Evolutionary conservation across 164 flowering plant genomes (phyloP).

Genomic region (Vitis rotundifolia): DNA sequence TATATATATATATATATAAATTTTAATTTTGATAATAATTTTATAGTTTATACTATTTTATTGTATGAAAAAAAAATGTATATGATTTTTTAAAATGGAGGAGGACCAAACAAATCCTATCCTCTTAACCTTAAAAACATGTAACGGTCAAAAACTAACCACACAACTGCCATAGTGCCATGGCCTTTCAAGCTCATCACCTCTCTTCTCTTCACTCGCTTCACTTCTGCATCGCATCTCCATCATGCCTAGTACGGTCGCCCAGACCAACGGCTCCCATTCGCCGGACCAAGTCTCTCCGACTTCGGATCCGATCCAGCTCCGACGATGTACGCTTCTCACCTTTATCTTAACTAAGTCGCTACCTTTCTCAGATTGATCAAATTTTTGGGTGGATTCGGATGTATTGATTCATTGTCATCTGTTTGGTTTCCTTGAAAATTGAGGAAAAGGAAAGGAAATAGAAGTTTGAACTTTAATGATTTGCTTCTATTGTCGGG

Average conservation of each 20-base stretch:
- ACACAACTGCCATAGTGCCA: background rate
- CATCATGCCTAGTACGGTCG: background rate
- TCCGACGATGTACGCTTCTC: slow-evolving; percentile 26
- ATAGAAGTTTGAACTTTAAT: background rate
- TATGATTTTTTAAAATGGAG: too few species aligned
- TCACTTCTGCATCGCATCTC: slow-evolving; percentile 8
- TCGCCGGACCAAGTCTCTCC: slow-evolving; percentile 5
- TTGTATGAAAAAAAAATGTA: too few species aligned
- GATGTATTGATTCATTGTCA: background rate
- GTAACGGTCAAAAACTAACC: background rate
- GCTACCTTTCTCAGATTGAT: background rate
- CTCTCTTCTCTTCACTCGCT: slow-evolving; percentile 14
- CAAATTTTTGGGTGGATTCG: background rate
- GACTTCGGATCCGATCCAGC: slow-evolving; percentile 30
- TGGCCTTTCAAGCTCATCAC: slow-evolving; percentile 26
- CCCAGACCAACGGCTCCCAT: slow-evolving; percentile 17
- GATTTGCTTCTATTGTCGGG: background rate
- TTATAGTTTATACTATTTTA: too few species aligned
- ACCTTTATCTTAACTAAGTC: background rate
- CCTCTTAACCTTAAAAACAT: background rate
- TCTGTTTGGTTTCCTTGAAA: background rate
- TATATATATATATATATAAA: too few species aligned
- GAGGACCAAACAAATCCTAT: background rate
- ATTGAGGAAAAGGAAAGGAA: background rate
- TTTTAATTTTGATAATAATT: too few species aligned